Percentiles rank a stretch among this genome's conserved stretches.
Evolutionary conservation across 208 protist species (phyloP).

Genomic region (Trypanosoma platydactyli): DNA sequence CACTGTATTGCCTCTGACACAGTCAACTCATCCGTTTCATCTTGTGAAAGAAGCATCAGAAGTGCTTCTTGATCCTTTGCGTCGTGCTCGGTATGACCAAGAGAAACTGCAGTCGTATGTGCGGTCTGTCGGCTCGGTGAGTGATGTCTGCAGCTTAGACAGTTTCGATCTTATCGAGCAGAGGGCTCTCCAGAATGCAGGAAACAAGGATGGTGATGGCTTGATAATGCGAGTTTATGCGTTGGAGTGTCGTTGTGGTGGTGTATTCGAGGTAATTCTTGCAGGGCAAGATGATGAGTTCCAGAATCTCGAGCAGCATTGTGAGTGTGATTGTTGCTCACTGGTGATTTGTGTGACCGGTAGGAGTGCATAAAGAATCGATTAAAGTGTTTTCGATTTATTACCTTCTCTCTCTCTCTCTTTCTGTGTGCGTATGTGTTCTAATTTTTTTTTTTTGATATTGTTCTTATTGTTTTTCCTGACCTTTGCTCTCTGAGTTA

Average conservation of each 20-base stretch:
- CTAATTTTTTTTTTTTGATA: background rate
- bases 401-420: no score
- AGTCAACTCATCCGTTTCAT: constrained; percentile 37
- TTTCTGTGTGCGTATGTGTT: background rate
- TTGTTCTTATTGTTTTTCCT: constrained; percentile 3
- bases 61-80: constrained; percentile 60
- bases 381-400: no score
- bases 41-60: constrained; percentile 69
- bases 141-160: constrained; percentile 53
- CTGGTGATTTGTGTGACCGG: constrained; percentile 62
- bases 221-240: constrained; percentile 44
- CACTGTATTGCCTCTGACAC: background rate
- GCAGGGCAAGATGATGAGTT: constrained; percentile 14
- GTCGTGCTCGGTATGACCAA: constrained; percentile 54
- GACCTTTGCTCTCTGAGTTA: background rate
- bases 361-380: background rate
- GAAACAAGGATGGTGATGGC: background rate
- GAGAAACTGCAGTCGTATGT: constrained; percentile 35
- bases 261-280: constrained; percentile 62
- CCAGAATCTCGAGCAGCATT: constrained; percentile 11
- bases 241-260: constrained; percentile 79
- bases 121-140: constrained; percentile 48
- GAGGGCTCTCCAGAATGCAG: constrained; percentile 1
- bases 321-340: constrained; percentile 83
- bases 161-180: constrained; percentile 48